Conservation (phyloP, 805 yeast species). For the Saturnispora dispora region DNA sequence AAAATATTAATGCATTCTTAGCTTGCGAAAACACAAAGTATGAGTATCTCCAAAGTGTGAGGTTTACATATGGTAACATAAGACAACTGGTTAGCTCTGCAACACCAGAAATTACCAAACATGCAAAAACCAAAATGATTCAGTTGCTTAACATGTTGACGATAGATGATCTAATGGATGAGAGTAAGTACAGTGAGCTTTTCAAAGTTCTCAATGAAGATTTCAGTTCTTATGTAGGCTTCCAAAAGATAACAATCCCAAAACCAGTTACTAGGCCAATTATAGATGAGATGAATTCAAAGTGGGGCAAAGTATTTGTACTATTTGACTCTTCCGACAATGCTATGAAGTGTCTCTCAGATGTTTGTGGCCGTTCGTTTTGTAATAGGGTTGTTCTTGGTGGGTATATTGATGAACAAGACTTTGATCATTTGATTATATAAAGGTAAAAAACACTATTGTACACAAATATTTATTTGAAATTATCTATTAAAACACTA, state of each 20-base stretch:
- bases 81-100: constrained; percentile 10
- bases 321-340: constrained; percentile 45
- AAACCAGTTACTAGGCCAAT: constrained; percentile 34
- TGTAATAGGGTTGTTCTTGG: constrained; percentile 63
- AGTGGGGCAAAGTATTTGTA: constrained; percentile 65
- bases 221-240: constrained; percentile 41
- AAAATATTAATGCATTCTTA: constrained; percentile 27
- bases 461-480: constrained; percentile 5
- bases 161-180: constrained; percentile 52
- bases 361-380: constrained; percentile 56
- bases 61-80: constrained; percentile 17
- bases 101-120: constrained; percentile 14
- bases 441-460: not conserved
- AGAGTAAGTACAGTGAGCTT: constrained; percentile 38
- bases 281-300: constrained; percentile 38
- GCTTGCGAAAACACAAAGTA: constrained; percentile 30
- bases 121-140: constrained; percentile 37
- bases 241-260: constrained; percentile 51
- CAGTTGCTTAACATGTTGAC: constrained; percentile 59
- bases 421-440: constrained; percentile 32
- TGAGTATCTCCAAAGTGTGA: constrained; percentile 17
- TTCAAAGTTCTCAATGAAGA: constrained; percentile 43
- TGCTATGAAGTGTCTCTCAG: constrained; percentile 45
- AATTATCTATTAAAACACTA: constrained; percentile 20
- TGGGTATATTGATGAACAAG: constrained; percentile 50